phyloP scores from a whole-genome alignment of 148 eudicot genomes.

The Pouteria glomerata region DNA sequence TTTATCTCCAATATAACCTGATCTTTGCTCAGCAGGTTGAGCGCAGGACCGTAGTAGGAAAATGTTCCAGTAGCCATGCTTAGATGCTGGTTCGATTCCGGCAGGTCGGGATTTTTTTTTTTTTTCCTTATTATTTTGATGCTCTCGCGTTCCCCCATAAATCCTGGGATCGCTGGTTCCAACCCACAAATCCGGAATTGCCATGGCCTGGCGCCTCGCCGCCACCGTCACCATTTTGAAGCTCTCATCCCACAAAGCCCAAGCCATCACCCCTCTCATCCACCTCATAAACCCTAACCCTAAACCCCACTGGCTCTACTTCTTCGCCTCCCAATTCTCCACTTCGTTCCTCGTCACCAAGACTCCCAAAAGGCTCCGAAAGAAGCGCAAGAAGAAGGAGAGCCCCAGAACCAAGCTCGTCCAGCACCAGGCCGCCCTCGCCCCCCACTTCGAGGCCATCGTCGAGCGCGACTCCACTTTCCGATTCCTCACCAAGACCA shows the following conservation, averaged over 20 bases:
- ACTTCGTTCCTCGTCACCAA: conserved; percentile 92
- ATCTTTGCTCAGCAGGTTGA: conserved; percentile 68
- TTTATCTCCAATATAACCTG: conserved; percentile 11
- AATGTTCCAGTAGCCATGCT: conserved; percentile 28
- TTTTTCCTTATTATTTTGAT: not conserved
- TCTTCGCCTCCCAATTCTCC: conserved; percentile 38
- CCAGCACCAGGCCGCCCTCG: conserved; percentile 42
- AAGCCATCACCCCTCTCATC: not conserved
- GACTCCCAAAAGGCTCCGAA: conserved; percentile 63
- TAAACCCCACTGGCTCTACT: conserved; percentile 11
- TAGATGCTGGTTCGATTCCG: conserved; percentile 89
- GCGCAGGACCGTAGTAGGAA: conserved; percentile 56
- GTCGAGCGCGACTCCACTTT: conserved; percentile 45
- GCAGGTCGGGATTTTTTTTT: conserved; percentile 48
- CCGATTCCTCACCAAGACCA: conserved; percentile 67
- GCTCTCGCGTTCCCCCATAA: too few relatives aligned
- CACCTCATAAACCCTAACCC: conserved; percentile 5
- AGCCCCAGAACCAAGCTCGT: conserved; percentile 56
- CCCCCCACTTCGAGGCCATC: conserved; percentile 63
- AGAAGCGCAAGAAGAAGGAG: conserved; percentile 55
- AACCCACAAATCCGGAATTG: not conserved
- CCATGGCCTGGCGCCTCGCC: conserved; percentile 22
- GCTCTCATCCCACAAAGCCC: not conserved
- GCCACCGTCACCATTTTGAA: not conserved
- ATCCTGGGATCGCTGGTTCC: too few relatives aligned